Evolutionary conservation across 2,329 filamentous ascomycete species (phyloP), one percentile per base, ranked within the genome.

Genomic region (Nothomitra cinnamomea): DNA sequence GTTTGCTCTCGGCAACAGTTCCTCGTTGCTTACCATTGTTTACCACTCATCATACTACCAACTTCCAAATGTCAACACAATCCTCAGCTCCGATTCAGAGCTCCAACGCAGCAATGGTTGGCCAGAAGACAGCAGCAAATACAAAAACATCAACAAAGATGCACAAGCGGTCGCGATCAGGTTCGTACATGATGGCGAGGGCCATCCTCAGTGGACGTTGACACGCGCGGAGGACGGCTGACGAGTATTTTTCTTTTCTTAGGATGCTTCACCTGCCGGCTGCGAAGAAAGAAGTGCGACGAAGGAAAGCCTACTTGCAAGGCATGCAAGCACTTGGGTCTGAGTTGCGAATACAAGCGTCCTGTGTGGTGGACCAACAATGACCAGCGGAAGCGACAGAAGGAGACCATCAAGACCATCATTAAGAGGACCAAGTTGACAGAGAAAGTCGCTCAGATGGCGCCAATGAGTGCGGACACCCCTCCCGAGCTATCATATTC

Each of bases 291-390:
- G 71, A 83, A 83, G 71, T 84, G 80, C 62, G 80, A 83, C 60
- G 80, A 84, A 64, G 74, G 73, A 57, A 81, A 80, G 62, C 73
- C 77, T n/a, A 66, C 72, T 51, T 83, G 80, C 65, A 74, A 72
- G 61, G 78, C 80, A 56, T 84, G 80, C 69, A 74, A 71, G 58
- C 77, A 82, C 64, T 82, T 98, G 54, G 85, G 85, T 53, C 76
- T 98, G 55, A 76, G 77, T 63, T 98, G 92, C 72, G 88, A 96
- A 73, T 98, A 96, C 73, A 95, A 94, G 76, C 76, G 89, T 64
- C 92, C 92, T 38, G 80, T 86, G 70, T 98, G 92, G 92, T 98
- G 92, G 92, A 85, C 83, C 70, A 95, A 92, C 74, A 85, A 85
- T 64, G 88, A 95, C 58, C 80, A 85, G 64, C 78, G 92, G 60